A percentile compares a stretch with the other conserved stretches of the same genome.
Evolutionary conservation across 1,284 basidiomycete genomes (phyloP).

Genomic region (Farysia itapuensis): DNA sequence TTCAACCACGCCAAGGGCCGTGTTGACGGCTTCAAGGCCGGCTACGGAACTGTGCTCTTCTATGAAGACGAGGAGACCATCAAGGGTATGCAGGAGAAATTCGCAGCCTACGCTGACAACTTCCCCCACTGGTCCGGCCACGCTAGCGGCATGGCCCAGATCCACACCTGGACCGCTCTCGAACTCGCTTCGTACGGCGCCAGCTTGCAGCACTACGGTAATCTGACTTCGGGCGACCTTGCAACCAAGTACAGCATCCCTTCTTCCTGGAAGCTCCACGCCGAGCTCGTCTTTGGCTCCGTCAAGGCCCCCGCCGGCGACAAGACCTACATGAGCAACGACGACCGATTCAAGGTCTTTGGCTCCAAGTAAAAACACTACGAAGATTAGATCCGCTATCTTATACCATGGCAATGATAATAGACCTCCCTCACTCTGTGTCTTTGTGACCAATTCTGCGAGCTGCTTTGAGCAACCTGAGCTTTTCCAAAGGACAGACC

Average conservation of each 20-base stretch:
- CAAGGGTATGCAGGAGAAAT: slow-evolving; percentile 55
- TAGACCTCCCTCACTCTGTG: no score
- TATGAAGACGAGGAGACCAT: slow-evolving; percentile 51
- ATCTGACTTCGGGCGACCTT: slow-evolving; percentile 45
- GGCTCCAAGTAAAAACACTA: no score
- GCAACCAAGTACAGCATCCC: slow-evolving; percentile 59
- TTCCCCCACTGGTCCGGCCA: slow-evolving; percentile 58
- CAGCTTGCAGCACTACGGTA: slow-evolving; percentile 61
- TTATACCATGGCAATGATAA: no score
- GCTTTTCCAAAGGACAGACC: no score
- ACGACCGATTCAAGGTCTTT: slow-evolving; percentile 12
- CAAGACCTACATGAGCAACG: slow-evolving; percentile 14
- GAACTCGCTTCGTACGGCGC: slow-evolving; percentile 63
- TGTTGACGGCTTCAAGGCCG: slow-evolving; percentile 60
- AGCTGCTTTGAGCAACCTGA: no score
- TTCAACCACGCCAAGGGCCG: slow-evolving; percentile 30
- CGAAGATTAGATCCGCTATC: no score
- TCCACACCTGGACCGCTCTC: slow-evolving; percentile 63
- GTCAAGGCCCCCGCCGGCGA: no score
- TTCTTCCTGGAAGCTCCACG: slow-evolving; percentile 60
- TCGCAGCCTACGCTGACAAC: slow-evolving; percentile 60
- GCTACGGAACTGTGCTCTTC: slow-evolving; percentile 63
- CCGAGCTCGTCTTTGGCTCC: slow-evolving; percentile 63
- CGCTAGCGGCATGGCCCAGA: slow-evolving; percentile 59
- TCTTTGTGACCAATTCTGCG: no score